Percentiles rank a stretch among this genome's conserved stretches.
phyloP scores from a whole-genome alignment of 495 filamentous ascomycete species.

The Usnea hakonensis region DNA sequence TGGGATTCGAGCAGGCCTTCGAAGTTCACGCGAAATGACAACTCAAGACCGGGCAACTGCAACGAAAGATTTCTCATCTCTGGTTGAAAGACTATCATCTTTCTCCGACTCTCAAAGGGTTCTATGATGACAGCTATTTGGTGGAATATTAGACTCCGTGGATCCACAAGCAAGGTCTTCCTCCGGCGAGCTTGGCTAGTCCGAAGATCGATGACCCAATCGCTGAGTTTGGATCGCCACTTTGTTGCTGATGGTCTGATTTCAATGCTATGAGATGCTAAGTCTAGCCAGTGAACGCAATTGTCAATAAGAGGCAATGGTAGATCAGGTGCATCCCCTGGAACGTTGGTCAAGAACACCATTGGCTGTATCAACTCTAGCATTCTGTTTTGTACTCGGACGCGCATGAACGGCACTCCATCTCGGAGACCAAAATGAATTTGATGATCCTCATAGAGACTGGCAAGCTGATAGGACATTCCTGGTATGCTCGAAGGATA shows the following conservation, averaged over 20 bases:
- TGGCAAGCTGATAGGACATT: slow-evolving; percentile 39
- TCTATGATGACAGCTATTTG: slow-evolving; percentile 6
- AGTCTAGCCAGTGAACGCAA: slow-evolving; percentile 53
- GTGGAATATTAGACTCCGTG: slow-evolving; percentile 7
- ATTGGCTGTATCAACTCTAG: slow-evolving; percentile 11
- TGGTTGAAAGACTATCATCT: slow-evolving; percentile 13
- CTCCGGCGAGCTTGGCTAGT: not conserved
- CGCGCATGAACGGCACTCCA: slow-evolving; percentile 33
- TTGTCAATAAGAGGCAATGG: slow-evolving; percentile 40
- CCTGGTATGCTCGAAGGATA: slow-evolving; percentile 39
- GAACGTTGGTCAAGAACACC: not conserved
- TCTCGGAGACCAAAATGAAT: slow-evolving; percentile 45
- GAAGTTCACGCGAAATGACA: slow-evolving; percentile 13
- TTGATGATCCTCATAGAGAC: slow-evolving; percentile 26
- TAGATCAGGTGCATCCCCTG: slow-evolving; percentile 25
- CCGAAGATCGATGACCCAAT: slow-evolving; percentile 12
- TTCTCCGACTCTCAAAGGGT: slow-evolving; percentile 8
- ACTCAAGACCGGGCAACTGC: slow-evolving; percentile 10
- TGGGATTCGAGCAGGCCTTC: slow-evolving; percentile 34
- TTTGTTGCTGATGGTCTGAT: slow-evolving; percentile 42
- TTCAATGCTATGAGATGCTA: slow-evolving; percentile 38
- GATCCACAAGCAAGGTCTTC: slow-evolving; percentile 11
- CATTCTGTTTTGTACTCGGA: slow-evolving; percentile 9
- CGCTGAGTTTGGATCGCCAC: slow-evolving; percentile 21
- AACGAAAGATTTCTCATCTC: slow-evolving; percentile 3